Conservation (phyloP, 352 stramenopile genomes). For the Pelagophyceae sp. region DNA sequence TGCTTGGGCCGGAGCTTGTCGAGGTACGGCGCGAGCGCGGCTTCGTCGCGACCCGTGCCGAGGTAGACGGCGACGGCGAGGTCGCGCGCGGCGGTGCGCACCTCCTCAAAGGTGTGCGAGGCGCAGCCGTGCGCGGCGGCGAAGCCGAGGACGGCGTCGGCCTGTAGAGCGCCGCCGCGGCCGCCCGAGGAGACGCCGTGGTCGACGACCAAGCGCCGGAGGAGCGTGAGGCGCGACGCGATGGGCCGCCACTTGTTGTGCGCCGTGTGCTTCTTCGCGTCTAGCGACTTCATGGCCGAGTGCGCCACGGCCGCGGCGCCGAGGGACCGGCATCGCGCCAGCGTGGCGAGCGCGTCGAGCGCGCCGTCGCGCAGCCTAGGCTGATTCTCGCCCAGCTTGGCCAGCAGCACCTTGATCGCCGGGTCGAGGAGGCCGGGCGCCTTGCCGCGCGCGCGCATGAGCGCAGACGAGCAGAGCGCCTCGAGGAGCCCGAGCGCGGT, state of each 20-base stretch:
- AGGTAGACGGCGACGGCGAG: slow-evolving; percentile 25
- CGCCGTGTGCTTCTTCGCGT: slow-evolving; percentile 24
- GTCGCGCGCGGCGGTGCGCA: slow-evolving; percentile 16
- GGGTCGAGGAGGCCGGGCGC: slow-evolving; percentile 10
- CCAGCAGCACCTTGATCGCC: slow-evolving; percentile 11
- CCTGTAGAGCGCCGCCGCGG: too few species aligned
- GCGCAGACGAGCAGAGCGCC: too few species aligned
- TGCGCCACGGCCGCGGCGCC: slow-evolving; percentile 17
- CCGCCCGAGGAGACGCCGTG: too few species aligned
- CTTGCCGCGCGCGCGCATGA: neutral
- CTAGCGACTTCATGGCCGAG: slow-evolving; percentile 16
- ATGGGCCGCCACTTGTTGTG: slow-evolving; percentile 14
- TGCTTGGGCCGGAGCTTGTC: slow-evolving; percentile 25
- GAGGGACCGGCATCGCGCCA: slow-evolving; percentile 20
- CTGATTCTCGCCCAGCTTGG: slow-evolving; percentile 32
- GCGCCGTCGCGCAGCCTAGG: slow-evolving; percentile 26
- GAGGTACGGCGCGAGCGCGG: slow-evolving; percentile 20
- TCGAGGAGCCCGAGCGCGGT: slow-evolving; percentile 28
- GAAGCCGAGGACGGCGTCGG: slow-evolving; percentile 23
- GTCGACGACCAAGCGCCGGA: slow-evolving; percentile 17
- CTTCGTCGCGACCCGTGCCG: neutral
- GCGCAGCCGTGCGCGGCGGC: neutral
- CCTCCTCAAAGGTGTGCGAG: slow-evolving; percentile 22
- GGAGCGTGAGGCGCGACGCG: slow-evolving; percentile 8
- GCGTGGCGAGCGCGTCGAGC: slow-evolving; percentile 19